A percentile compares a stretch with the other conserved stretches of the same genome.
Conservation (phyloP, 73 alveolate species). For the Paramecium primaurelia region DNA sequence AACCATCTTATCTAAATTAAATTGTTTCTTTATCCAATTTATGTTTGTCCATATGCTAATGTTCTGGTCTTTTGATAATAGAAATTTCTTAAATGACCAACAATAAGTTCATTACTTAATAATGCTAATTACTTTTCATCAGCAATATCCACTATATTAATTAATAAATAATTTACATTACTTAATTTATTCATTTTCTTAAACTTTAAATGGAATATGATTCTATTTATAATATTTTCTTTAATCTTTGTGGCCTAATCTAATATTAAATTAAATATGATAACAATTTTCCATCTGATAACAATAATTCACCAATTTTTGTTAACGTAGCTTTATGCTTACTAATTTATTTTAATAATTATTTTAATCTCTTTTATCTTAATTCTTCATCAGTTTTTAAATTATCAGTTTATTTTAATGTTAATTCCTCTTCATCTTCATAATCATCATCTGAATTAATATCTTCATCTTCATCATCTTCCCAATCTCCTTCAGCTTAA, state of each 20-base stretch:
- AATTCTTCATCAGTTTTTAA: background rate
- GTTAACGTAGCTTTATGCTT: background rate
- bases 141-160: background rate
- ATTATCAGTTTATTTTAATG: background rate
- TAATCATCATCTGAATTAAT: background rate
- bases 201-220: background rate
- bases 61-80: background rate
- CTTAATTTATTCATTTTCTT: background rate
- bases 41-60: background rate
- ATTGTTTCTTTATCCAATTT: background rate
- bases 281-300: slow-evolving; percentile 43
- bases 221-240: background rate
- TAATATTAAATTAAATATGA: background rate
- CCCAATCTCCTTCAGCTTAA: background rate
- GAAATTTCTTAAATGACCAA: background rate
- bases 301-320: slow-evolving; percentile 19
- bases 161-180: background rate
- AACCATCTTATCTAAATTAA: slow-evolving; percentile 23
- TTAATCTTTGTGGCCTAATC: slow-evolving; percentile 25
- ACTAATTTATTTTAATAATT: background rate
- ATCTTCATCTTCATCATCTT: slow-evolving; percentile 24
- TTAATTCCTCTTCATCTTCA: background rate
- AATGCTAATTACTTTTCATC: slow-evolving; percentile 3
- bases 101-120: background rate
- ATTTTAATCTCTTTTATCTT: background rate